Percentiles rank a stretch among this genome's conserved stretches.
Evolutionary conservation across 306 rosid genomes (phyloP).

Genomic region (Quercus variabilis): DNA sequence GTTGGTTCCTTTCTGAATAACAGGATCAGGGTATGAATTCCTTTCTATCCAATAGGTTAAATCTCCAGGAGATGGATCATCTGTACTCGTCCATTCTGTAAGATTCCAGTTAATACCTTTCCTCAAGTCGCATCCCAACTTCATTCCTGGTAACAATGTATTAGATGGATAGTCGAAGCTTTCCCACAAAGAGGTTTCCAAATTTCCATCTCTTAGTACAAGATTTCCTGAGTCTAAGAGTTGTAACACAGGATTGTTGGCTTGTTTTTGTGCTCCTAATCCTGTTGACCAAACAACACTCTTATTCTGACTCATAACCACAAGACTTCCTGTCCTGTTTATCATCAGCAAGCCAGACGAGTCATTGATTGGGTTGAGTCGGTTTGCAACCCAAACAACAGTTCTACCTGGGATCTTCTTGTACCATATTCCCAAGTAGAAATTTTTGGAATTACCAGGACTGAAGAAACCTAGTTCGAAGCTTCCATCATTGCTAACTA

Average conservation of each 20-base stretch:
- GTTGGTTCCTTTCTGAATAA: conserved; percentile 30
- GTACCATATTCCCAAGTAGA: conserved; percentile 52
- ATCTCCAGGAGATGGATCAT: conserved; percentile 52
- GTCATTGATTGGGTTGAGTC: conserved; percentile 33
- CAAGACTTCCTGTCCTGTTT: conserved; percentile 10
- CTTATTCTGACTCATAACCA: conserved; percentile 13
- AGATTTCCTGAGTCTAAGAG: conserved; percentile 54
- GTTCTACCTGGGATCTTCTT: conserved; percentile 21
- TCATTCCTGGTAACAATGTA: conserved; percentile 54
- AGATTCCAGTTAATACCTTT: conserved; percentile 28
- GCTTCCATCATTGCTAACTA: conserved; percentile 20
- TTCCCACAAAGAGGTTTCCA: conserved; percentile 43
- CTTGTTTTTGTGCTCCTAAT: conserved; percentile 1
- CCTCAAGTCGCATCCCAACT: conserved; percentile 49
- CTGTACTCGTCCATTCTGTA: conserved; percentile 38
- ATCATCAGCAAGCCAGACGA: conserved; percentile 34
- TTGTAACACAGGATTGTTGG: conserved; percentile 21
- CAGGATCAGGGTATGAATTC: conserved; percentile 31
- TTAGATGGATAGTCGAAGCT: conserved; percentile 64
- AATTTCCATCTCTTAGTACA: conserved; percentile 32
- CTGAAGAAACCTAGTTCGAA: conserved; percentile 42
- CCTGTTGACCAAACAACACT: conserved; percentile 36
- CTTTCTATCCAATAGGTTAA: conserved; percentile 29
- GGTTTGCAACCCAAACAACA: conserved; percentile 63
- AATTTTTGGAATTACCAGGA: conserved; percentile 16